phyloP scores from a whole-genome alignment of 495 filamentous ascomycete genomes.

The Ramalina intermedia region DNA sequence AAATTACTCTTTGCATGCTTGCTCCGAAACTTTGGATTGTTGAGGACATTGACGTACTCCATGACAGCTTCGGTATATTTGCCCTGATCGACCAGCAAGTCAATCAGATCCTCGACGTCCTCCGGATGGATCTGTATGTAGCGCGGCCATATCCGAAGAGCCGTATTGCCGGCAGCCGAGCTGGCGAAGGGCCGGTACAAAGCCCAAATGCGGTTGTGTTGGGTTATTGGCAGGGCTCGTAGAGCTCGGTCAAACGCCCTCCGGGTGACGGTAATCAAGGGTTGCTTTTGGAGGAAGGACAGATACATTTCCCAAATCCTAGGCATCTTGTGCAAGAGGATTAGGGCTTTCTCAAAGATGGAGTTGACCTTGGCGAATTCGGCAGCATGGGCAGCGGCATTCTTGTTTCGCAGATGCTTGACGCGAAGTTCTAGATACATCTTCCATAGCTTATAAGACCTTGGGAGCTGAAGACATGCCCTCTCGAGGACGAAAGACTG shows the following conservation, averaged over 20 bases:
- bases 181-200: constrained; percentile 86
- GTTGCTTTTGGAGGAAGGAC: constrained; percentile 77
- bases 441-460: constrained; percentile 98
- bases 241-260: constrained; percentile 89
- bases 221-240: constrained; percentile 86
- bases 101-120: constrained; percentile 88
- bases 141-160: constrained; percentile 82
- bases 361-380: constrained; percentile 92
- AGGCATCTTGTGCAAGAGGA: constrained; percentile 98
- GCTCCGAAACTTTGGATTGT: constrained; percentile 82
- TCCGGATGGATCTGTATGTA: constrained; percentile 99
- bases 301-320: constrained; percentile 98
- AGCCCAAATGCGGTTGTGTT: constrained; percentile 95
- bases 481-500: constrained; percentile 89
- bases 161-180: constrained; percentile 81
- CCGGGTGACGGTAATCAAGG: constrained; percentile 78
- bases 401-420: constrained; percentile 70
- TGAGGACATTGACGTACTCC: constrained; percentile 85
- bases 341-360: constrained; percentile 84
- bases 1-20: constrained; percentile 91
- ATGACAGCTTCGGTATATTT: constrained; percentile 86
- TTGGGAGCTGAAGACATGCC: constrained; percentile 73
- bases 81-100: constrained; percentile 66
- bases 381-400: constrained; percentile 62
- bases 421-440: constrained; percentile 83